Percentiles rank a stretch among this genome's conserved stretches.
phyloP scores from a whole-genome alignment of 768 basidiomycete genomes.

The Hypsizygus marmoreus region DNA sequence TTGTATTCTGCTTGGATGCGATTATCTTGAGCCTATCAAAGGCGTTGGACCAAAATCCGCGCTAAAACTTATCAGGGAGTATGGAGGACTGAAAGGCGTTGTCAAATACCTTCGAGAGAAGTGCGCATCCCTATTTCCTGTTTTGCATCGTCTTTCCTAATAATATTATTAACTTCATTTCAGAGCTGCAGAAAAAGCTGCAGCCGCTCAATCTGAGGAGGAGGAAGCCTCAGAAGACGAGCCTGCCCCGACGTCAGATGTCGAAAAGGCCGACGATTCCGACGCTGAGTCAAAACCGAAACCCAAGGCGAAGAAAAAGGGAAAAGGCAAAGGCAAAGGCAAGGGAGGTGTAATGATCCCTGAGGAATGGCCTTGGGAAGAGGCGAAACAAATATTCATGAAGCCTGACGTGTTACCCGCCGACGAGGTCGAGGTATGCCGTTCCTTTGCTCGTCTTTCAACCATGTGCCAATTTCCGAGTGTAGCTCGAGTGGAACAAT shows the following conservation, averaged over 20 bases:
- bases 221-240: conserved; percentile 30
- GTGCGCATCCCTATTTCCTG: conserved; percentile 35
- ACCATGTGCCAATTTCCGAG: conserved; percentile 1
- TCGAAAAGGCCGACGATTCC: conserved; percentile 40
- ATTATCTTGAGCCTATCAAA: conserved; percentile 98
- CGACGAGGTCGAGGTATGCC: conserved; percentile 76
- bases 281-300: conserved; percentile 32
- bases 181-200: conserved; percentile 48
- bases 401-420: conserved; percentile 89
- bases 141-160: neutral
- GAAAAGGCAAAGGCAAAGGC: conserved; percentile 59
- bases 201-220: conserved; percentile 30
- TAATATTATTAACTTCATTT: neutral
- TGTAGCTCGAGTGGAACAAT: conserved; percentile 88
- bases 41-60: conserved; percentile 96
- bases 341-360: conserved; percentile 82
- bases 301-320: conserved; percentile 43
- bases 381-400: conserved; percentile 88
- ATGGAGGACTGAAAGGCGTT: conserved; percentile 70
- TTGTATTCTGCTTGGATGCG: conserved; percentile 95
- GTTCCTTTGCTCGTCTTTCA: neutral
- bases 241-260: conserved; percentile 47
- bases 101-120: conserved; percentile 80
- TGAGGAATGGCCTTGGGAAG: conserved; percentile 96
- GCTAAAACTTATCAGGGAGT: conserved; percentile 86